A percentile compares a stretch with the other conserved stretches of the same genome.
Conservation (phyloP, 495 filamentous ascomycete genomes). For the Tuber calosporum region DNA sequence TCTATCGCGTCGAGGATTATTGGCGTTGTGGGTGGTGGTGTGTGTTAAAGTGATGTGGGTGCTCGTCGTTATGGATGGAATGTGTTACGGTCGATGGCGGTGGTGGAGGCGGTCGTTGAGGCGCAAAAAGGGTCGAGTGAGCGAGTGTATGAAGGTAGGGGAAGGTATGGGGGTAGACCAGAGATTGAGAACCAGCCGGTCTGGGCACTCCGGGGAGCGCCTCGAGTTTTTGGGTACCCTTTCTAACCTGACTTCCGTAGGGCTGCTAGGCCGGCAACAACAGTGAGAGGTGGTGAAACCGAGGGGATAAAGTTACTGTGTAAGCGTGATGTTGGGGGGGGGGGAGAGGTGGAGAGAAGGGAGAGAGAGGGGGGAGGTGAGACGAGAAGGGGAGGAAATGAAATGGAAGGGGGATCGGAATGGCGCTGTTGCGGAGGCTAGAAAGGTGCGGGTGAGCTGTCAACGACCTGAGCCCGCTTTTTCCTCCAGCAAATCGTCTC, state of each 20-base stretch:
- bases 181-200: conserved; percentile 26
- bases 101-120: conserved; percentile 19
- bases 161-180: conserved; percentile 33
- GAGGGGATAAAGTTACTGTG: conserved; percentile 12
- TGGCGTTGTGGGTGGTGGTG: conserved; percentile 21
- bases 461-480: conserved; percentile 33
- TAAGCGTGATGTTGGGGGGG: conserved; percentile 27
- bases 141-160: conserved; percentile 38
- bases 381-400: conserved; percentile 19
- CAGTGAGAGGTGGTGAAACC: conserved; percentile 2
- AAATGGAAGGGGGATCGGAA: conserved; percentile 12
- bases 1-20: conserved; percentile 37
- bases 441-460: conserved; percentile 35
- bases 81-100: conserved; percentile 1
- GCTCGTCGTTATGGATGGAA: background rate
- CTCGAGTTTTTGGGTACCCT: conserved; percentile 1
- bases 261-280: conserved; percentile 2
- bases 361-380: conserved; percentile 25
- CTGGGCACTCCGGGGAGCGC: conserved; percentile 2
- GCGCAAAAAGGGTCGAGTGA: conserved; percentile 39
- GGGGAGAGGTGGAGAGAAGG: conserved; percentile 14
- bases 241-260: conserved; percentile 3
- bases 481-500: conserved; percentile 27
- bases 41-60: conserved; percentile 3
- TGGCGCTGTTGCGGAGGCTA: conserved; percentile 11